Conservation (phyloP, 306 rosid species). For the Begonia loranthoides region DNA sequence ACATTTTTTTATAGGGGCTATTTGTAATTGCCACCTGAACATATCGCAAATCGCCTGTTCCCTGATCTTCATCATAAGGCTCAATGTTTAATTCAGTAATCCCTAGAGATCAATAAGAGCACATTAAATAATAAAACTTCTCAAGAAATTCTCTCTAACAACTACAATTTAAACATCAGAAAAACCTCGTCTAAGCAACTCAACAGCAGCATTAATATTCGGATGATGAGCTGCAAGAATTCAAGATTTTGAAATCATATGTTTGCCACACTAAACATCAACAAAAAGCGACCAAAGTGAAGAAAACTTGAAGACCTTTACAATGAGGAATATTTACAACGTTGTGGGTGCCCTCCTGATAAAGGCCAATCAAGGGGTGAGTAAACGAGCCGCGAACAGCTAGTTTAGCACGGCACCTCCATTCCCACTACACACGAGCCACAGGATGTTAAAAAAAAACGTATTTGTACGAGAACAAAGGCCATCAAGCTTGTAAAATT, state of each 20-base stretch:
- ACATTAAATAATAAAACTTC: conserved; percentile 1
- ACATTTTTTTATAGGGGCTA: too few relatives aligned
- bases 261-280: not conserved
- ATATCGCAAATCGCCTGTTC: conserved; percentile 74
- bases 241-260: not conserved
- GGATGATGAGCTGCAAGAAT: conserved; percentile 83
- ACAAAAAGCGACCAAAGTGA: not conserved
- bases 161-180: not conserved
- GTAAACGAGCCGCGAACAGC: conserved; percentile 71
- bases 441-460: too few relatives aligned
- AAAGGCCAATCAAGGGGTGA: conserved; percentile 66
- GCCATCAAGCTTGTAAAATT: too few relatives aligned
- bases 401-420: conserved; percentile 95
- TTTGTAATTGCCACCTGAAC: conserved; percentile 36
- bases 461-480: too few relatives aligned
- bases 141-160: not conserved
- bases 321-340: conserved; percentile 79
- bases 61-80: conserved; percentile 80
- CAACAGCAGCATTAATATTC: conserved; percentile 72
- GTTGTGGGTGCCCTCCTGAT: conserved; percentile 86
- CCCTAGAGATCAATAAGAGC: conserved; percentile 25
- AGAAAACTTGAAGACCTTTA: conserved; percentile 34
- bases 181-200: conserved; percentile 59
- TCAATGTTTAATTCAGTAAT: conserved; percentile 42
- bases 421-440: conserved; percentile 44